Evolutionary conservation across 2,329 filamentous ascomycete genomes (phyloP), one percentile per base, ranked within the genome.

Genomic region (Knoxdaviesia capensis): DNA sequence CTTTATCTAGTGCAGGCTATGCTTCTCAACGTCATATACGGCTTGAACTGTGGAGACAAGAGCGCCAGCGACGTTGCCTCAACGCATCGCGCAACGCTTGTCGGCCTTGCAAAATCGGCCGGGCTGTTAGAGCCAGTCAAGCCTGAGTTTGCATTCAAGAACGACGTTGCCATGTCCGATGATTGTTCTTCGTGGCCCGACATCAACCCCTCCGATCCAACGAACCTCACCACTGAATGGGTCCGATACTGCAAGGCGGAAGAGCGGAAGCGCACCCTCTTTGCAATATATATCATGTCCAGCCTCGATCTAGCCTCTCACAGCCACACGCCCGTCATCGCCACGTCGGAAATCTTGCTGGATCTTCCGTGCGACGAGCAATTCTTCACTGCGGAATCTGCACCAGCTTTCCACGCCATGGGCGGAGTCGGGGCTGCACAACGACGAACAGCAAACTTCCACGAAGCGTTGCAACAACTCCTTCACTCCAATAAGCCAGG

Each of bases 1-100:
- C 68, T 94, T 36, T 96, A 88, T 87, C 69, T 98, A 30, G 86
- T 96, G 10, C 90, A 96, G 59, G 85, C 88, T 0, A 96, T 96
- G 88, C 66, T 96, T 6, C 68, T 98, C 41, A 96, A 94, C 54
- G 83, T 96, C 34, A 82, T 94, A 10, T 96, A 94, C 55, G 88
- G 88, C 9, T 84, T 94, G 57, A 92, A 93, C 50, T 93, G 86
- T 55, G 85, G 83, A 34, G 88, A 96, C 56, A 88, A 92, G 61
- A 79, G 77, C 42, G 81, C 85, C 28, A 85, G 83, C 46, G 86
- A 94, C 55, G 92, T 93, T 52, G 88, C 88, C 1, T 87, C 80
- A 48, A 94, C 83, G 1, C 88, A 96, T 55, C 92, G 84, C 55
- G 83, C 86, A 6, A 84, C 87, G 20, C 64, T 98, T 36, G 85